Evolutionary conservation across 2,329 filamentous ascomycete species (phyloP), one percentile per base, ranked within the genome.

Genomic region (Sarocladium strictum): DNA sequence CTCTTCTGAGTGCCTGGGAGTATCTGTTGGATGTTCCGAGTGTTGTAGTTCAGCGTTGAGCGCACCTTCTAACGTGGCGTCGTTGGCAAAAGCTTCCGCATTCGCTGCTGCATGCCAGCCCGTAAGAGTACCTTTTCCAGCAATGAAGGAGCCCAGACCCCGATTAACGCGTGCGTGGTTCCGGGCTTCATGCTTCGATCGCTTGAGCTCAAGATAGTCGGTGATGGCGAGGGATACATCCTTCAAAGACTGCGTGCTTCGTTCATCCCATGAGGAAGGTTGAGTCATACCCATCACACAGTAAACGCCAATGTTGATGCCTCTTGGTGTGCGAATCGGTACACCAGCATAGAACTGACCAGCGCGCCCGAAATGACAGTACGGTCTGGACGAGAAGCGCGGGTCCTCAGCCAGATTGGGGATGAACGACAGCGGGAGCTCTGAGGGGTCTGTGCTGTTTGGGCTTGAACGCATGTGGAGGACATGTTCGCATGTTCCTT

Each of bases 291-390:
- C 57, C 14, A 67, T 59, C 1, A 74, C 64, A 41, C 68, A 72
- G 10, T 67, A 69, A 0, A 71, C 67, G 2, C 73, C 74, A 3
- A 76, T 76, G 51, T 74, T 71, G 55, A 75, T 68, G 17, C 71
- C 72, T 3, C 64, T 59, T 0, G 60, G 65, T 0, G 70, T 70
- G 0, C 69, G 67, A 12, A 76, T 72, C 2, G 74, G 73, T 0
- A 73, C 69, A 0, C 65, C 72, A 0, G 71, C 71, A 41, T 74
- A 76, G 54, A 76, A 76, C 1, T 61, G 17, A 54, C 29, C 5
- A 57, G 55, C 41, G 4, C 24, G 7, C 4, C 5, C 5, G 32
- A 52, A 37, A 5, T 37, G 49, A 17, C 49, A 52, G 21, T 52
- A 52, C 21, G 49, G 49, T n/a, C 27, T 61, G n/a, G 54, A 32